Evolutionary conservation across 1,139 yeast species (phyloP).

Genomic region (Geotrichum bryndzae): DNA sequence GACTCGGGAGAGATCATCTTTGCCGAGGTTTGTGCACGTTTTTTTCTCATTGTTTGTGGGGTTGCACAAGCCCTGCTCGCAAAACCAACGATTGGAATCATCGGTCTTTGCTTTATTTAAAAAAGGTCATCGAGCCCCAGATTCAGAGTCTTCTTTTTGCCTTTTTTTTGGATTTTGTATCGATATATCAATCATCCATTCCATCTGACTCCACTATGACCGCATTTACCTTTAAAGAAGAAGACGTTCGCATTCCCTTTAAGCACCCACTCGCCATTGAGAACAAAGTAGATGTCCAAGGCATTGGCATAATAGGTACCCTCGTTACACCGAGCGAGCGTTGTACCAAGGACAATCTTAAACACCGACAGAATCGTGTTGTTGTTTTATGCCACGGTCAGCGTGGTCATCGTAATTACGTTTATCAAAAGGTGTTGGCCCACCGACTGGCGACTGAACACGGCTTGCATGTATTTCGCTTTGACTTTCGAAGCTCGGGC

Average conservation of each 20-base stretch:
- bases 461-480: conserved; percentile 62
- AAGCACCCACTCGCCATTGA: conserved; percentile 14
- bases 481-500: conserved; percentile 86
- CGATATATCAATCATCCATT: not conserved
- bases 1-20: not conserved
- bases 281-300: not conserved
- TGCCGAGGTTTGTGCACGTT: not conserved
- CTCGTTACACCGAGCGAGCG: conserved; percentile 9
- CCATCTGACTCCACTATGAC: not conserved
- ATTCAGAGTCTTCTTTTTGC: not conserved
- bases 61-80: not conserved
- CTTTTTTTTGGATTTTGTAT: not conserved
- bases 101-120: not conserved
- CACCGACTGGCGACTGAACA: conserved; percentile 50
- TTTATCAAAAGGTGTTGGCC: conserved; percentile 64
- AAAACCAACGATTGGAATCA: not conserved
- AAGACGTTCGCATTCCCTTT: conserved; percentile 13
- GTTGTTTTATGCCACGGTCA: conserved; percentile 65
- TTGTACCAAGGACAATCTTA: not conserved
- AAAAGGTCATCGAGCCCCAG: not conserved
- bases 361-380: conserved; percentile 28
- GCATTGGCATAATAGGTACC: conserved; percentile 15
- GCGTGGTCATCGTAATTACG: conserved; percentile 77
- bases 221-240: conserved; percentile 11
- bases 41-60: not conserved